Percentiles rank a stretch among this genome's conserved stretches.
Conservation (phyloP, 768 basidiomycete genomes). For the Boletus bicolor region DNA sequence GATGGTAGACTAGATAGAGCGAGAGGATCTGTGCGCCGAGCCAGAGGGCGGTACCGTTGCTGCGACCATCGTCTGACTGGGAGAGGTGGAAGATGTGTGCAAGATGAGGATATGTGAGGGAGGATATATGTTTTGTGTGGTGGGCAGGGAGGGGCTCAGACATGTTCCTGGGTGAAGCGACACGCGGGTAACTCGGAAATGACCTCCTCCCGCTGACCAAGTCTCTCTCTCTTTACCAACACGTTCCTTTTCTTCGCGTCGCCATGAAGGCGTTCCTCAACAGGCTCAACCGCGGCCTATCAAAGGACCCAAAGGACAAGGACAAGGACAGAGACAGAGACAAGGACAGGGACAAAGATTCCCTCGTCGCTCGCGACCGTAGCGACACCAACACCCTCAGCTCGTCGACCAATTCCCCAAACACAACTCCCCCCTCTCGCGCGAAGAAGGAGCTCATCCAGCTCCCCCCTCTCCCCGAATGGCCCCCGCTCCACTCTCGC, state of each 20-base stretch:
- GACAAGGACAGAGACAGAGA: slow-evolving; percentile 31
- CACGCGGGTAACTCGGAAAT: slow-evolving; percentile 16
- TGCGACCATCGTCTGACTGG: slow-evolving; percentile 57
- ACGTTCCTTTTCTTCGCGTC: not conserved
- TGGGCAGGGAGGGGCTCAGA: slow-evolving; percentile 47
- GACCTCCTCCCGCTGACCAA: slow-evolving; percentile 16
- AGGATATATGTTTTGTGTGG: slow-evolving; percentile 57
- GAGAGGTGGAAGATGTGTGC: slow-evolving; percentile 42
- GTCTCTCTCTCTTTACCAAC: not conserved
- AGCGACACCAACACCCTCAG: slow-evolving; percentile 34
- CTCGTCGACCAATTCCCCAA: slow-evolving; percentile 26
- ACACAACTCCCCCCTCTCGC: slow-evolving; percentile 35
- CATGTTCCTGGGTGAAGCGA: not conserved
- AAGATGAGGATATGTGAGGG: slow-evolving; percentile 45
- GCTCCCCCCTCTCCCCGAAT: slow-evolving; percentile 59
- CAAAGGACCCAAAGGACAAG: slow-evolving; percentile 55
- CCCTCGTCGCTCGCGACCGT: slow-evolving; percentile 28
- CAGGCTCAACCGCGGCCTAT: slow-evolving; percentile 63
- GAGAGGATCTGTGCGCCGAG: slow-evolving; percentile 76
- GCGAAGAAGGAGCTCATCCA: slow-evolving; percentile 54
- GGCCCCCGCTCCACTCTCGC: slow-evolving; percentile 51
- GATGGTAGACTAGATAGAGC: slow-evolving; percentile 48
- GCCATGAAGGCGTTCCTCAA: slow-evolving; percentile 83
- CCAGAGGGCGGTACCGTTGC: slow-evolving; percentile 85
- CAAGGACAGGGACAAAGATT: slow-evolving; percentile 29